Evolutionary conservation across 139 green algal species (phyloP).

Genomic region (Tetratostichococcus sp.): DNA sequence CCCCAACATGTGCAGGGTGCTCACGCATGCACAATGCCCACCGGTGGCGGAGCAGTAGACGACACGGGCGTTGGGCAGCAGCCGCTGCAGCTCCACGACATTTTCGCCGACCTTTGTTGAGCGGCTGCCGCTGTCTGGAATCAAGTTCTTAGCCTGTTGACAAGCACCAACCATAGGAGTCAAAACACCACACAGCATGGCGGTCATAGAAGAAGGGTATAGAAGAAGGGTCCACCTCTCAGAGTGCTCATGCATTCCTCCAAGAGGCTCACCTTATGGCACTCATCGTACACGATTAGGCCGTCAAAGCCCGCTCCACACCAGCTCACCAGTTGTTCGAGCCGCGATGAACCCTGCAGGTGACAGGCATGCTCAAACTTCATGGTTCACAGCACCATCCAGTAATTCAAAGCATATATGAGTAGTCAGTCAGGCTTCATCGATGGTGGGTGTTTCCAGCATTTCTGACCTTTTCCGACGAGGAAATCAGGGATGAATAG

Average conservation of each 20-base stretch:
- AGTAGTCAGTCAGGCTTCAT: too few species aligned
- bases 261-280: slow-evolving; percentile 21
- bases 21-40: slow-evolving; percentile 19
- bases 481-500: slow-evolving; percentile 32
- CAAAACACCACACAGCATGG: background rate
- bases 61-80: slow-evolving; percentile 39
- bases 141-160: slow-evolving; percentile 64
- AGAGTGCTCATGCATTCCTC: too few species aligned
- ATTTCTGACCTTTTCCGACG: slow-evolving; percentile 26
- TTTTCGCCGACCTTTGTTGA: slow-evolving; percentile 55
- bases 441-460: too few species aligned
- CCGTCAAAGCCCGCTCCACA: slow-evolving; percentile 37
- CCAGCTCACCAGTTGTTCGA: slow-evolving; percentile 62
- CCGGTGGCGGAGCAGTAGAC: slow-evolving; percentile 65
- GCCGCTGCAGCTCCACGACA: slow-evolving; percentile 50
- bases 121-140: slow-evolving; percentile 45
- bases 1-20: too few species aligned
- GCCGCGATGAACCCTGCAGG: slow-evolving; percentile 15
- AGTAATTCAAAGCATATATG: too few species aligned
- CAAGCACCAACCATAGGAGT: slow-evolving; percentile 12
- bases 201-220: too few species aligned
- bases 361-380: background rate
- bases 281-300: slow-evolving; percentile 60
- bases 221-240: too few species aligned
- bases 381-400: background rate